Conservation (phyloP, 2,329 filamentous ascomycete species). For the Hysterium pulicare region DNA sequence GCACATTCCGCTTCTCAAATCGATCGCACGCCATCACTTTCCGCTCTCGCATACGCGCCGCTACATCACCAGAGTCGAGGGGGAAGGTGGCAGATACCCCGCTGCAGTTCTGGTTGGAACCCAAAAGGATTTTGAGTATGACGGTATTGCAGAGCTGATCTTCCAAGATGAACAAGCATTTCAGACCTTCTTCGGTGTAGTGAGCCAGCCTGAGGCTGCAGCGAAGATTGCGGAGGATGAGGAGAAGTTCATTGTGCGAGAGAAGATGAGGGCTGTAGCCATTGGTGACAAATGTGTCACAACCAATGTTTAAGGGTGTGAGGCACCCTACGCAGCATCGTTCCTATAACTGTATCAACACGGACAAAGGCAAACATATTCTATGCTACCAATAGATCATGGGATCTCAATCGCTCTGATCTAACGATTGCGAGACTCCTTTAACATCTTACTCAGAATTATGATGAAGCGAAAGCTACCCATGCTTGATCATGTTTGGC, state of each 20-base stretch:
- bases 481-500: too few relatives aligned
- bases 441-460: too few relatives aligned
- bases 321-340: too few relatives aligned
- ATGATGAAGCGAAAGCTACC: too few relatives aligned
- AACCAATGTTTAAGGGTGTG: too few relatives aligned
- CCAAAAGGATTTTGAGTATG: conserved; percentile 10
- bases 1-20: conserved; percentile 7
- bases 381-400: too few relatives aligned
- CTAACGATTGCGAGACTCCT: too few relatives aligned
- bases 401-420: too few relatives aligned
- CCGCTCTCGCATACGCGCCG: conserved; percentile 8
- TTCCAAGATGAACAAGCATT: conserved; percentile 7
- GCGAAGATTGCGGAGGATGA: conserved; percentile 6
- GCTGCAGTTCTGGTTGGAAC: conserved; percentile 6
- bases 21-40: conserved; percentile 5
- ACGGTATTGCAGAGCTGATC: conserved; percentile 11
- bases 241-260: conserved; percentile 6
- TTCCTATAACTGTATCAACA: too few relatives aligned
- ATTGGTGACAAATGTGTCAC: conserved; percentile 4
- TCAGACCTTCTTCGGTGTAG: conserved; percentile 6
- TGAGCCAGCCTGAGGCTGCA: conserved; percentile 7
- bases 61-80: conserved; percentile 6
- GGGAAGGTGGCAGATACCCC: conserved; percentile 1
- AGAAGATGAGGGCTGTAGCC: conserved; percentile 9
- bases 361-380: too few relatives aligned